Base-by-base conservation (phyloP, 805 yeast genomes). In the Spathaspora sp. region DNA sequence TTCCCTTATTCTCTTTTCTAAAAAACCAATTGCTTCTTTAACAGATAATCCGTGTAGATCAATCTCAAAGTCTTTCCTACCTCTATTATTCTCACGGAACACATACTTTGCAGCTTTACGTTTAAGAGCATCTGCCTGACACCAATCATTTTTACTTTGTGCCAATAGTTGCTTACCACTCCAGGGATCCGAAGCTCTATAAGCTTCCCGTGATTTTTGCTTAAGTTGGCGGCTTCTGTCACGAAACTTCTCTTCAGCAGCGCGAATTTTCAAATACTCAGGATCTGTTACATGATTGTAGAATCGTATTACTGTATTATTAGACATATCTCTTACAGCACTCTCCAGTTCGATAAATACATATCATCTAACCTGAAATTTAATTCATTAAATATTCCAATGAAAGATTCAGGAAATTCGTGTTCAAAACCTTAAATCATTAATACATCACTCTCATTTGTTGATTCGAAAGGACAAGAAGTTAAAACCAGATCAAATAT, bases 41-140 rank as follows among this genome's bases (percentile, higher is more conserved):
- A 93, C 96, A 60, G 77, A 92, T 28, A 93, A 72, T 0, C 99
- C 99, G 67, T 93, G 99, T 49, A 93, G 75, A 70, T 93, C 98
- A 55, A 93, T 90, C 68, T 93, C 98, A 66, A 89, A 86, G 19
- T 77, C 76, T 31, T 80, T 84, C 14, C 92, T 85, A 62, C 92
- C 97, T 40, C 89, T 80, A 63, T 93, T 93, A 67, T 93, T 93
- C 57, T 87, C 92, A 42, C 84, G 73, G 66, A 93, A 93, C 1
- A 89, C 97, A 62, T 85, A 91, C 65, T 85, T 89, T 0, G 97
- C 97, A 3, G 98, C 99, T 66, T 84, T 82, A 18, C 75, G 71
- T 68, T 92, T 91, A 64, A 77, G 81, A 39, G 73, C 65, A 44
- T 90, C 96, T 31, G 90, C 94, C 56, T 84, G 69, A 0, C 62